phyloP scores from a whole-genome alignment of 2,329 filamentous ascomycete species.

The Stachybotrys elegans region DNA sequence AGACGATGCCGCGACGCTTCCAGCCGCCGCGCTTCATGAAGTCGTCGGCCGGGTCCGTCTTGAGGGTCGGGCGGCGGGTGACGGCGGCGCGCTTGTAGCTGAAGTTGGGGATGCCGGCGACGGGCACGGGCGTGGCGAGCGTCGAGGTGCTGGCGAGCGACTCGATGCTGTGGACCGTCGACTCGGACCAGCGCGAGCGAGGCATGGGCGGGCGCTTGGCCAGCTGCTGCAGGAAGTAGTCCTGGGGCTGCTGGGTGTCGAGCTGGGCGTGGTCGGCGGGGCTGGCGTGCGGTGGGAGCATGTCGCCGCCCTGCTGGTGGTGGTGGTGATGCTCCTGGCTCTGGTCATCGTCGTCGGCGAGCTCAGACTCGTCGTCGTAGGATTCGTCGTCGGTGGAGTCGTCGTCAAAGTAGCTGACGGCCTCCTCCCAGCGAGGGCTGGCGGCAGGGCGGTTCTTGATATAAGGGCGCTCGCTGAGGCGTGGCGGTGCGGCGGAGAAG shows the following conservation, averaged over 20 bases:
- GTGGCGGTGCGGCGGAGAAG: constrained; percentile 27
- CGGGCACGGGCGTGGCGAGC: constrained; percentile 13
- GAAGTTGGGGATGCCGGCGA: constrained; percentile 27
- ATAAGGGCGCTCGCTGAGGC: constrained; percentile 29
- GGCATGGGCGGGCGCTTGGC: constrained; percentile 24
- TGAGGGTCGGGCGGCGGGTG: constrained; percentile 30
- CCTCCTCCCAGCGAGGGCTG: constrained; percentile 10
- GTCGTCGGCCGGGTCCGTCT: constrained; percentile 34
- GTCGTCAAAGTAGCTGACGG: constrained; percentile 22
- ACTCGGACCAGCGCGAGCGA: constrained; percentile 37
- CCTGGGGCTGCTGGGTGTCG: constrained; percentile 19
- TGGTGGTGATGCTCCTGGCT: constrained; percentile 29
- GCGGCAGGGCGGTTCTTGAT: constrained; percentile 14
- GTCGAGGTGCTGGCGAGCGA: neutral
- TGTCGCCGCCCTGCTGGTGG: constrained; percentile 17
- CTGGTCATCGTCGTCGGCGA: constrained; percentile 35
- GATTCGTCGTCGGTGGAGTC: constrained; percentile 18
- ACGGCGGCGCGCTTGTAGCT: constrained; percentile 24
- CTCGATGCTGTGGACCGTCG: constrained; percentile 28
- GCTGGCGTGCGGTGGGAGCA: constrained; percentile 24
- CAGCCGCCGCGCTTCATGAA: constrained; percentile 37
- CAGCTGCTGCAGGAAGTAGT: constrained; percentile 28
- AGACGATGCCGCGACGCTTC: constrained; percentile 38
- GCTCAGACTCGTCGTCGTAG: constrained; percentile 14
- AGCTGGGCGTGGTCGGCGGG: constrained; percentile 17